phyloP scores from a whole-genome alignment of 1,139 yeast species.

The Kurtzmaniella quercitrusa region DNA sequence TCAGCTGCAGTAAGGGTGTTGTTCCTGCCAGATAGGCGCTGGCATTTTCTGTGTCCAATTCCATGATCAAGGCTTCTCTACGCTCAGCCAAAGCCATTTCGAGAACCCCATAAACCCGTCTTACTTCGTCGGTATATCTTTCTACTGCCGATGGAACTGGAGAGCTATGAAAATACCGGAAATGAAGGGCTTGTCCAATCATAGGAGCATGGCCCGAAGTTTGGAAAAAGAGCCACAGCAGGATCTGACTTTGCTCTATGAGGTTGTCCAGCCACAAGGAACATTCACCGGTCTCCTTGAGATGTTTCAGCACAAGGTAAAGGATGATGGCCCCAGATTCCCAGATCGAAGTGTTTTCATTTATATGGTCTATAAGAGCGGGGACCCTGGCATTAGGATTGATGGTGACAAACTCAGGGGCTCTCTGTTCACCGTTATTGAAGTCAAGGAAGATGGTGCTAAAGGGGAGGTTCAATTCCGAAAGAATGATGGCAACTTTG shows the following conservation, averaged over 20 bases:
- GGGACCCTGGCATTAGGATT: slow-evolving; percentile 96
- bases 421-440: slow-evolving; percentile 84
- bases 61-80: slow-evolving; percentile 88
- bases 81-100: slow-evolving; percentile 95
- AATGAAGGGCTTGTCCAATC: slow-evolving; percentile 96
- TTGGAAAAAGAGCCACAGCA: slow-evolving; percentile 90
- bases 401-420: slow-evolving; percentile 86
- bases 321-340: slow-evolving; percentile 89
- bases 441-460: slow-evolving; percentile 86
- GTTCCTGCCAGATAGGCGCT: slow-evolving; percentile 89
- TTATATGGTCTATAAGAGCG: slow-evolving; percentile 82
- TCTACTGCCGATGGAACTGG: slow-evolving; percentile 87
- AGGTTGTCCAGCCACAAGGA: slow-evolving; percentile 77
- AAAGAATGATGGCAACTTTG: slow-evolving; percentile 86
- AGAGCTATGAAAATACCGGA: slow-evolving; percentile 84
- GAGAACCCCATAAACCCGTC: slow-evolving; percentile 89
- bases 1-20: slow-evolving; percentile 78
- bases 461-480: slow-evolving; percentile 77
- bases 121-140: slow-evolving; percentile 87
- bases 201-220: slow-evolving; percentile 97
- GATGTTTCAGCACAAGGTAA: slow-evolving; percentile 66
- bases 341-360: slow-evolving; percentile 82
- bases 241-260: slow-evolving; percentile 80
- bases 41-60: slow-evolving; percentile 80
- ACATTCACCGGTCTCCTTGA: slow-evolving; percentile 69